Base-by-base conservation (phyloP, 495 filamentous ascomycete species). In the Penicillium angulare region DNA sequence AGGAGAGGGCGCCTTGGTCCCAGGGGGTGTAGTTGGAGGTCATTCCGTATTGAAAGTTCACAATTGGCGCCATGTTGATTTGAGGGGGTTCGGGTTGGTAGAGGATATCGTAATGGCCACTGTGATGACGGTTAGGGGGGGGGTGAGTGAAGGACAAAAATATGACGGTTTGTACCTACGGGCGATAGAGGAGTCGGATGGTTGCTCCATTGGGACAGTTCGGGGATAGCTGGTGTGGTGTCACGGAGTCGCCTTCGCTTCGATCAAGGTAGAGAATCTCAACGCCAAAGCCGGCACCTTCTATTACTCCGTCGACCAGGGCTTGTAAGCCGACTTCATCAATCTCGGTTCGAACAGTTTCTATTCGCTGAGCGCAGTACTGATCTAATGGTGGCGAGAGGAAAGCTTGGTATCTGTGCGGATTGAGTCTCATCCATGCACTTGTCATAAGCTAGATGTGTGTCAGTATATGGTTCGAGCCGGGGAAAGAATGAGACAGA, bases 241-340 rank as follows among this genome's bases (percentile, higher is more conserved):
- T 96, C 53, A 92, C 89, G 50, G 85, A 80, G 16, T 80, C 76
- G 13, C 92, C 92, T 51, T 83, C 75, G 57, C 89, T 96, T 48
- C 93, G 82, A 68, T 98, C 93, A 17, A 98, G 80, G 59, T 97
- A 97, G 7, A 92, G 81, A 35, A 97, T 84, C 60, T 97, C 89
- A 8, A 97, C 81, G 8, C 85, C 82, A 53, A 97, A 82, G 12
- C 84, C 86, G 33, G 86, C 86, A 6, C 47, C 62, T 23, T 88
- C 86, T 43, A 97, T 81, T 2, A 97, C 76, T 12, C 90, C 81
- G 53, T 93, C 86, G 52, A 88, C 78, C 45, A 96, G 72, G 24
- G 87, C 80, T 50, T 81, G 83, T 17, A 97, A 76, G 10, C 89
- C 89, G 15, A 95, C 69, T 65, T 96, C 85, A 32, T 98, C 93